A percentile compares a stretch with the other conserved stretches of the same genome.
phyloP scores from a whole-genome alignment of 441 rosid genomes.

The Erodium texanum region DNA sequence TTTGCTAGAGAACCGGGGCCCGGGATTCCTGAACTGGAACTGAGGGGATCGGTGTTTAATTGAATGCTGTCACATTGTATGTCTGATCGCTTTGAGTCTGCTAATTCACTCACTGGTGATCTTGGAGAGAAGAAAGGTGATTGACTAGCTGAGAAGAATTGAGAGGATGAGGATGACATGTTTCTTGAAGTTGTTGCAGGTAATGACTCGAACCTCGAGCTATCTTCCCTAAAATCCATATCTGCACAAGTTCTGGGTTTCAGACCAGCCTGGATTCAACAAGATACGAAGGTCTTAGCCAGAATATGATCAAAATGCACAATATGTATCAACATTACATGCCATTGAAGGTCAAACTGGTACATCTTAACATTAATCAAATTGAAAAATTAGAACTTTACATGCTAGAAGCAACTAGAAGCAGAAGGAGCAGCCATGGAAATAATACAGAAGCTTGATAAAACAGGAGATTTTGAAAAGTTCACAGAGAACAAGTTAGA shows the following conservation, averaged over 20 bases:
- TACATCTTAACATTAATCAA: neutral
- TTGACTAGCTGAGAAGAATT: slow-evolving; percentile 85
- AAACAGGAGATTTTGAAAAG: slow-evolving; percentile 8
- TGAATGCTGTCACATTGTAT: slow-evolving; percentile 44
- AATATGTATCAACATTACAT: neutral
- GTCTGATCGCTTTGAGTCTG: slow-evolving; percentile 60
- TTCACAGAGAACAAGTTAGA: slow-evolving; percentile 9
- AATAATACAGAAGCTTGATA: neutral
- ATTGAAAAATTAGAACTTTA: too few species aligned
- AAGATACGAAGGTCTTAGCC: too few species aligned
- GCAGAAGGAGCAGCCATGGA: too few species aligned
- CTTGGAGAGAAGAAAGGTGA: slow-evolving; percentile 89
- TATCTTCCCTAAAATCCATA: slow-evolving; percentile 69
- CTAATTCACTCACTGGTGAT: slow-evolving; percentile 45
- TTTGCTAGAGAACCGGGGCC: slow-evolving; percentile 35
- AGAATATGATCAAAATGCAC: too few species aligned
- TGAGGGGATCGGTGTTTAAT: slow-evolving; percentile 35
- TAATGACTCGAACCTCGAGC: slow-evolving; percentile 45
- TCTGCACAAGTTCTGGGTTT: slow-evolving; percentile 19
- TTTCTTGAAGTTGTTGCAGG: slow-evolving; percentile 37
- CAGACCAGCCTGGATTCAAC: neutral
- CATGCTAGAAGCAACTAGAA: too few species aligned
- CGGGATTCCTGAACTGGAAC: slow-evolving; percentile 46
- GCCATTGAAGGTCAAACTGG: slow-evolving; percentile 5
- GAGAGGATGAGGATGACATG: slow-evolving; percentile 79